These are phyloP conservation scores for Phialophora expanda DNA, from an alignment of 2,329 filamentous ascomycete genomes.

Conservation along the genomic window DNA sequence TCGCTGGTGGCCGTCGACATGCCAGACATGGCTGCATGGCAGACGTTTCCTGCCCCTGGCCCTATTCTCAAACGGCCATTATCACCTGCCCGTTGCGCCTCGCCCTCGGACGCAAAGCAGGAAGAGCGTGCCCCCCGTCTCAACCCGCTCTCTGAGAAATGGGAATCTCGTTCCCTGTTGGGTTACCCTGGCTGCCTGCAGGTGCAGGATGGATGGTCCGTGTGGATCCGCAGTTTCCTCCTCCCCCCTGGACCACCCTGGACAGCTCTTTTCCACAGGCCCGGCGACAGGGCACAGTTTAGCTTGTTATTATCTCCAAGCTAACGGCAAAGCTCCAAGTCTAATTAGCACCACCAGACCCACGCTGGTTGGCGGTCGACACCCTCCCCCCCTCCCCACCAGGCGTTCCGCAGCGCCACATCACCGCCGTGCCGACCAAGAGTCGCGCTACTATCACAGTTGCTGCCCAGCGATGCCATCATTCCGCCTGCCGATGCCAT, in stretches of 20 bases:
- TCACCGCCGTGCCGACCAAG: conserved; percentile 26
- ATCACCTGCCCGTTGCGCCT: conserved; percentile 19
- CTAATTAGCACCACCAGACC: conserved; percentile 24
- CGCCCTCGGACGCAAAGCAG: not conserved
- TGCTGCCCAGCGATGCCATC: conserved; percentile 36
- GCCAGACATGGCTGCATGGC: conserved; percentile 34
- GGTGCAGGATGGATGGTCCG: conserved; percentile 1
- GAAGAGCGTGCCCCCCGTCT: not conserved
- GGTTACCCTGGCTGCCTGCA: conserved; percentile 5
- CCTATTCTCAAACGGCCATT: conserved; percentile 23
- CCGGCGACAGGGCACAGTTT: conserved; percentile 3
- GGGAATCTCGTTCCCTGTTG: conserved; percentile 20
- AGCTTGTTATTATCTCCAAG: conserved; percentile 7
- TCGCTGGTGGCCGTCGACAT: conserved; percentile 21
- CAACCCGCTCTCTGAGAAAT: conserved; percentile 22
- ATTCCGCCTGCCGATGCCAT: conserved; percentile 35
- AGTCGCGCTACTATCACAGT: conserved; percentile 28
- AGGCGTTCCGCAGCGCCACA: conserved; percentile 33
- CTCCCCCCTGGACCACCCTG: conserved; percentile 19
- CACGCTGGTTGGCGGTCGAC: conserved; percentile 23
- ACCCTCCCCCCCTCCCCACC: conserved; percentile 5
- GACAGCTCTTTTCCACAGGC: conserved; percentile 13
- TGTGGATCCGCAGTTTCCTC: conserved; percentile 12
- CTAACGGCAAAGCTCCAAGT: conserved; percentile 12
- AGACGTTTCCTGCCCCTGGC: conserved; percentile 25